A percentile compares a stretch with the other conserved stretches of the same genome.
These are phyloP conservation scores for Pleurotus ostreatus DNA, from an alignment of 768 basidiomycete species.

Conservation along the genomic window DNA sequence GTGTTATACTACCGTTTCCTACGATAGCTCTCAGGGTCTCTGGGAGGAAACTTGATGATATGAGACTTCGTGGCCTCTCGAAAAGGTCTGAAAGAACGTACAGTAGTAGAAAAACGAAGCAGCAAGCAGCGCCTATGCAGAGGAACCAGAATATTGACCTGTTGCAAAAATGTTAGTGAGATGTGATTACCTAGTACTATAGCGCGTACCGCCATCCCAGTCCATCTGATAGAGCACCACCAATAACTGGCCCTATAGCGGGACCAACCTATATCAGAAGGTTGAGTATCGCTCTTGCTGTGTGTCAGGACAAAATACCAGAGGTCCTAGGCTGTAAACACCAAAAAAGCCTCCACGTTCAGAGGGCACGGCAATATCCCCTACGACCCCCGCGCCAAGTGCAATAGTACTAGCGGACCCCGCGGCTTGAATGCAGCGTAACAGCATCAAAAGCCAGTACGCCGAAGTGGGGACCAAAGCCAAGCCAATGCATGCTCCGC, in stretches of 20 bases:
- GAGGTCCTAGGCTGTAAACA: conserved; percentile 57
- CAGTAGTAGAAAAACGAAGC: conserved; percentile 45
- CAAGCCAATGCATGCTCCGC: conserved; percentile 62
- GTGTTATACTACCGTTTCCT: conserved; percentile 46
- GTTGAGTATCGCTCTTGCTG: conserved; percentile 8
- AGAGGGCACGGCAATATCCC: conserved; percentile 66
- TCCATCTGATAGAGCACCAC: conserved; percentile 51
- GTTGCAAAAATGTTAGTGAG: neutral
- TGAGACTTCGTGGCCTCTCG: conserved; percentile 11
- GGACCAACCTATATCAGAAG: conserved; percentile 47
- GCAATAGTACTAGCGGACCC: conserved; percentile 80
- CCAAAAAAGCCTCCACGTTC: conserved; percentile 78
- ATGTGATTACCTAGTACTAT: neutral
- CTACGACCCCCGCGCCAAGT: conserved; percentile 71
- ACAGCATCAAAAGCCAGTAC: conserved; percentile 79
- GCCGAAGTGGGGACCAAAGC: conserved; percentile 47
- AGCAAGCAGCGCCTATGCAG: conserved; percentile 40
- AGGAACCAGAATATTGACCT: conserved; percentile 65
- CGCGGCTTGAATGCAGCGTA: conserved; percentile 74
- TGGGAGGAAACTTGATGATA: conserved; percentile 39
- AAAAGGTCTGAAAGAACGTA: conserved; percentile 20
- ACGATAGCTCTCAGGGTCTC: conserved; percentile 54
- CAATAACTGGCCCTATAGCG: conserved; percentile 53
- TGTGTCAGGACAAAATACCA: conserved; percentile 28
- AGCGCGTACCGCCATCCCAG: conserved; percentile 57